Conservation (phyloP, 257 asterid genomes). For the Solanum lycopersicoides region DNA sequence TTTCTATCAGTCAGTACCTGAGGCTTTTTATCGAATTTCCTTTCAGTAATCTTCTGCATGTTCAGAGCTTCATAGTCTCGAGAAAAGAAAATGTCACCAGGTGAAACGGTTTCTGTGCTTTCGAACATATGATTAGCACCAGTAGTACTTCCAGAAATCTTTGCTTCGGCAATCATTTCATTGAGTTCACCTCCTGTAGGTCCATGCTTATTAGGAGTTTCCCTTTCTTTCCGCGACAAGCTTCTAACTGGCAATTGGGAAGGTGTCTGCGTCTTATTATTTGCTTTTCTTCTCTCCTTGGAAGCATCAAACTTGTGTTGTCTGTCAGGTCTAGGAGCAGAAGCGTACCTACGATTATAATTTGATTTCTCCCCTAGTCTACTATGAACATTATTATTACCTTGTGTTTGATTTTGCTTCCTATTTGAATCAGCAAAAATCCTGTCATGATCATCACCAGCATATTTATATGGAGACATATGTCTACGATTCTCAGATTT, state of each 20-base stretch:
- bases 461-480: constrained; percentile 27
- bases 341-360: constrained; percentile 26
- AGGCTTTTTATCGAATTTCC: constrained; percentile 18
- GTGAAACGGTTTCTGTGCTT: constrained; percentile 60
- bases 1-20: constrained; percentile 15
- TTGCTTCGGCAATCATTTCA: constrained; percentile 53
- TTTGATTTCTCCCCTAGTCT: constrained; percentile 11
- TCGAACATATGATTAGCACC: constrained; percentile 11
- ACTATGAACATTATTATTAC: constrained; percentile 7
- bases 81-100: constrained; percentile 63
- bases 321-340: constrained; percentile 46
- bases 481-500: constrained; percentile 28
- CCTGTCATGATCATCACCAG: not conserved
- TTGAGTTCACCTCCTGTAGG: constrained; percentile 59
- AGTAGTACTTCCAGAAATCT: constrained; percentile 18
- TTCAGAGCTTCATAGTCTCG: constrained; percentile 20
- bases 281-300: constrained; percentile 13
- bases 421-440: not conserved
- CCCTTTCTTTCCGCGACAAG: constrained; percentile 15
- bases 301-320: constrained; percentile 4
- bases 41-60: constrained; percentile 9
- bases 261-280: constrained; percentile 1
- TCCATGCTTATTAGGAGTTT: constrained; percentile 9
- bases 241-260: constrained; percentile 11
- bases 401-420: constrained; percentile 1